A percentile compares a stretch with the other conserved stretches of the same genome.
Conservation (phyloP, 2,329 filamentous ascomycete species). For the Didymella segeticola region DNA sequence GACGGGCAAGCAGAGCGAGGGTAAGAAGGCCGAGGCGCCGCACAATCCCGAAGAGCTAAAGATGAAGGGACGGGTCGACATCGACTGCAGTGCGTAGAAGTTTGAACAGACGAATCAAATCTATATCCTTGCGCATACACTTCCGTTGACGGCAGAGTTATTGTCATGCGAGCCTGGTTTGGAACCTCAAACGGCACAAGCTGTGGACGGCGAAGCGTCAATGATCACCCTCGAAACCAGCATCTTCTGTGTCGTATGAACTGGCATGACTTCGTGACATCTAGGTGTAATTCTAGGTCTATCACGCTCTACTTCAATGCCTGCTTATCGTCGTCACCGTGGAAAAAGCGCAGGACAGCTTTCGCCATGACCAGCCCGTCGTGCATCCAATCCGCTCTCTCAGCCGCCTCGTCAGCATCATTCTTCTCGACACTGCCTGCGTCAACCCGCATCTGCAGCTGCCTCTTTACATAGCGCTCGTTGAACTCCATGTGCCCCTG, state of each 20-base stretch:
- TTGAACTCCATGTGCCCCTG: conserved; percentile 58
- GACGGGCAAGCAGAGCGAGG: conserved; percentile 26
- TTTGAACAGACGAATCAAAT: not conserved
- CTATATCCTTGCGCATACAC: too few species aligned
- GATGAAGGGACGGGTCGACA: conserved; percentile 34
- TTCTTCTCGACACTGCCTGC: conserved; percentile 49
- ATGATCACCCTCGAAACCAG: too few species aligned
- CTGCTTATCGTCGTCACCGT: conserved; percentile 40
- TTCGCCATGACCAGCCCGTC: conserved; percentile 39
- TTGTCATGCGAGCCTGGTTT: too few species aligned
- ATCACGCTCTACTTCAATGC: conserved; percentile 1
- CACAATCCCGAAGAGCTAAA: conserved; percentile 36
- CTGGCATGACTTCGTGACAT: not conserved
- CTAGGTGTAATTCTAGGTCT: not conserved
- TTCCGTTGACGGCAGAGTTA: too few species aligned
- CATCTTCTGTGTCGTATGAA: not conserved
- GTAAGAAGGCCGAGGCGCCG: conserved; percentile 29
- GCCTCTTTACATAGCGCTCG: conserved; percentile 54
- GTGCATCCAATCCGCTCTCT: conserved; percentile 42
- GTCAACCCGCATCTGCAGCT: conserved; percentile 55
- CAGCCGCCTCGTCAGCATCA: conserved; percentile 45
- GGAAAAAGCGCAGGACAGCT: conserved; percentile 42
- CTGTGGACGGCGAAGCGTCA: too few species aligned
- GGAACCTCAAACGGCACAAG: too few species aligned
- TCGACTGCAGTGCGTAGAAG: not conserved